Percentiles rank a stretch among this genome's conserved stretches.
These are phyloP conservation scores for Hypoxylon sp. DNA, from an alignment of 2,329 filamentous ascomycete genomes.

Conservation along the genomic window DNA sequence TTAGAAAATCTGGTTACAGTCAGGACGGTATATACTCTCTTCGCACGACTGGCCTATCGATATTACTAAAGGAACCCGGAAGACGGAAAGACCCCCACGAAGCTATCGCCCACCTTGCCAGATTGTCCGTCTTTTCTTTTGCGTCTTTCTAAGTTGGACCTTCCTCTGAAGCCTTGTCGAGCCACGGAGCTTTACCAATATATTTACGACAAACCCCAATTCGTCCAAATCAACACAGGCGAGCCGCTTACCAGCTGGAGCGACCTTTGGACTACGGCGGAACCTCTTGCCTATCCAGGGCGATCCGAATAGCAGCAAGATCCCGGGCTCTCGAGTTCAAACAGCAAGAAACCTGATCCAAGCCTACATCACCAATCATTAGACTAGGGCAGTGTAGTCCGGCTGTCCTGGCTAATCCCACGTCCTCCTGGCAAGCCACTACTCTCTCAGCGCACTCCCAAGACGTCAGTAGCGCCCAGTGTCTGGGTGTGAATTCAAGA, in stretches of 20 bases:
- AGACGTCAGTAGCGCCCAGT: slow-evolving; percentile 1
- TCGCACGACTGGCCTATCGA: slow-evolving; percentile 37
- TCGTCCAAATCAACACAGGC: slow-evolving; percentile 19
- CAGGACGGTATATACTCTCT: slow-evolving; percentile 29
- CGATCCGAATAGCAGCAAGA: slow-evolving; percentile 26
- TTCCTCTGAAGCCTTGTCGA: slow-evolving; percentile 22
- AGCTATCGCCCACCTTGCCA: slow-evolving; percentile 36
- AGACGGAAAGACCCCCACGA: slow-evolving; percentile 42
- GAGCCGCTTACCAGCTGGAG: slow-evolving; percentile 27
- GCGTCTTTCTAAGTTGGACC: slow-evolving; percentile 29
- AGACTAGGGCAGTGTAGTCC: slow-evolving; percentile 11
- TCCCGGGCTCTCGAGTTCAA: slow-evolving; percentile 12
- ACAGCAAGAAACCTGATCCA: slow-evolving; percentile 16
- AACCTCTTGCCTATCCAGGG: slow-evolving; percentile 19
- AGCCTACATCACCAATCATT: slow-evolving; percentile 9
- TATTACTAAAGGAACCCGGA: slow-evolving; percentile 33
- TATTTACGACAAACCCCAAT: slow-evolving; percentile 32
- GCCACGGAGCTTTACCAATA: slow-evolving; percentile 22
- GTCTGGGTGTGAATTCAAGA: slow-evolving; percentile 18
- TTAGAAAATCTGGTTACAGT: slow-evolving; percentile 29
- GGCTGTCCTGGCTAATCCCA: slow-evolving; percentile 18
- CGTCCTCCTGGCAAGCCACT: slow-evolving; percentile 1
- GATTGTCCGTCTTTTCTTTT: slow-evolving; percentile 32
- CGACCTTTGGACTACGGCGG: slow-evolving; percentile 25
- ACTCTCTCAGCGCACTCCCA: slow-evolving; percentile 15